A percentile compares a stretch with the other conserved stretches of the same genome.
Evolutionary conservation across 2,329 filamentous ascomycete species (phyloP).

Genomic region (Volutella citrinella): DNA sequence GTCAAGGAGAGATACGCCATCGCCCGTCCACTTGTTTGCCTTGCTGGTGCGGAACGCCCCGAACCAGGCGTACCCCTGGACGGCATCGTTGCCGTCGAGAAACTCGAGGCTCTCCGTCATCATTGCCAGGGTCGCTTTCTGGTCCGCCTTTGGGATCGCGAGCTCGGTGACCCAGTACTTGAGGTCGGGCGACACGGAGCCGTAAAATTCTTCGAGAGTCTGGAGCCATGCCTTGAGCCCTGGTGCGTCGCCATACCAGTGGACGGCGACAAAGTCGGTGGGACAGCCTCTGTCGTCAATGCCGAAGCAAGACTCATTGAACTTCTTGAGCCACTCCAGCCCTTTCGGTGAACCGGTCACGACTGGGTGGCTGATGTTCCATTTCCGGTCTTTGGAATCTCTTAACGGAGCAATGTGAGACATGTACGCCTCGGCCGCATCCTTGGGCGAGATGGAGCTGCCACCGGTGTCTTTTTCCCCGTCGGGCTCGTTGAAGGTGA

Average conservation of each 20-base stretch:
- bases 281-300: constrained; percentile 37
- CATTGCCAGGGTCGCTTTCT: constrained; percentile 35
- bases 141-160: constrained; percentile 33
- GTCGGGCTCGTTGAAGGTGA: constrained; percentile 42
- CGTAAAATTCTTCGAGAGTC: constrained; percentile 35
- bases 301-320: constrained; percentile 39
- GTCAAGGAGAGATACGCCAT: constrained; percentile 35
- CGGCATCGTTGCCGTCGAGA: constrained; percentile 31
- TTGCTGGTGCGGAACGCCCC: constrained; percentile 36
- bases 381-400: constrained; percentile 22
- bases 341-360: constrained; percentile 38
- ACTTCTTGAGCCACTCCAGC: constrained; percentile 37
- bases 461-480: constrained; percentile 37
- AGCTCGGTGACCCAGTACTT: constrained; percentile 40
- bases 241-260: constrained; percentile 38
- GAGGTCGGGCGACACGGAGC: constrained; percentile 15
- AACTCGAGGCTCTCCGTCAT: constrained; percentile 37
- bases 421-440: constrained; percentile 37
- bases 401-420: constrained; percentile 35
- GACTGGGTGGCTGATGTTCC: constrained; percentile 39
- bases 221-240: constrained; percentile 35
- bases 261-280: constrained; percentile 38
- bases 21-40: constrained; percentile 38
- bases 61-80: constrained; percentile 41
- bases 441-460: constrained; percentile 35